phyloP scores from a whole-genome alignment of 73 alveolate species.

The Stentor roeselii region DNA sequence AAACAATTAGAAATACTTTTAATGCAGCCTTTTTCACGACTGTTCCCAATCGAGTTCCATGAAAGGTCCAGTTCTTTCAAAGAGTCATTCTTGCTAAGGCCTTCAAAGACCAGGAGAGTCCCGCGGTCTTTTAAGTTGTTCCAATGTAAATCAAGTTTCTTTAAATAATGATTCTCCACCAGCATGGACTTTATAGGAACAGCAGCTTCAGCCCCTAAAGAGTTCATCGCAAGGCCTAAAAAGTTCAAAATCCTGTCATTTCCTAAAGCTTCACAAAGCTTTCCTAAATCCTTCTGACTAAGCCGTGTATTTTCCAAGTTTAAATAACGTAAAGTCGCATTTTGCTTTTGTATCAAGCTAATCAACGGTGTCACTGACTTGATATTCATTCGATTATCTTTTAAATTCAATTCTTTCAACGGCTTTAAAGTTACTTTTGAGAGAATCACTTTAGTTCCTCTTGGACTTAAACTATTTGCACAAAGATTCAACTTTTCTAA shows the following conservation, averaged over 20 bases:
- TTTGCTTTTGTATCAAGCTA: not conserved
- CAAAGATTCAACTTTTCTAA: not conserved
- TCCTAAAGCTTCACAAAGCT: not conserved
- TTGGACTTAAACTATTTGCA: not conserved
- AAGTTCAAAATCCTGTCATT: not conserved
- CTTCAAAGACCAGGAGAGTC: slow-evolving; percentile 8
- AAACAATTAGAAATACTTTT: not conserved
- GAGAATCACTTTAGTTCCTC: not conserved
- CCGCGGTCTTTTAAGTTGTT: slow-evolving; percentile 6
- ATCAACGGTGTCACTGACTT: not conserved
- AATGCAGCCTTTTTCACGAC: not conserved
- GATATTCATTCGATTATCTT: not conserved
- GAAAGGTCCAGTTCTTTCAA: slow-evolving; percentile 8
- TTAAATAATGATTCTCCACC: not conserved
- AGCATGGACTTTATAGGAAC: not conserved
- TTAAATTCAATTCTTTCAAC: not conserved
- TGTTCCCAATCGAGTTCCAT: slow-evolving; percentile 16
- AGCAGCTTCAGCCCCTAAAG: not conserved
- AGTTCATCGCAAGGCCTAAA: slow-evolving; percentile 4
- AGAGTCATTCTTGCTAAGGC: slow-evolving; percentile 9
- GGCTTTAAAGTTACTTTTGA: not conserved
- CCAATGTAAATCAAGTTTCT: slow-evolving; percentile 28
- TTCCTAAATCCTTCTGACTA: not conserved
- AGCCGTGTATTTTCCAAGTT: slow-evolving; percentile 4
- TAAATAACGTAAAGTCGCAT: not conserved